A percentile compares a stretch with the other conserved stretches of the same genome.
These are phyloP conservation scores for Themeda triandra DNA, from an alignment of 176 grass and related monocot genomes.

Conservation along the genomic window DNA sequence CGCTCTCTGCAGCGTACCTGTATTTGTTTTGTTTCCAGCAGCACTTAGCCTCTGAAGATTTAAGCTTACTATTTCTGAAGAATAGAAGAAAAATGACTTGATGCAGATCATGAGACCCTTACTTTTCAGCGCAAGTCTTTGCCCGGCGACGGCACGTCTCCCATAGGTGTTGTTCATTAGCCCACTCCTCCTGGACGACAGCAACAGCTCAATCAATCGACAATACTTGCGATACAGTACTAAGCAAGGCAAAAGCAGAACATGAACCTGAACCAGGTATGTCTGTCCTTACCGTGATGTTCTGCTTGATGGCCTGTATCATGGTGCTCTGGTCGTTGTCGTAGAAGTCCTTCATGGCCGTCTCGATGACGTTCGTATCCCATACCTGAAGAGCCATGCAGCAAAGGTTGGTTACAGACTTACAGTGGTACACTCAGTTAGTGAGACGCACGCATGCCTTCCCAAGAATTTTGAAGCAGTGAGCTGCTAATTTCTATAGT, in stretches of 20 bases:
- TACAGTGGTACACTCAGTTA: neutral
- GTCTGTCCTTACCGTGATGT: slow-evolving; percentile 71
- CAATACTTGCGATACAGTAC: too few relatives aligned
- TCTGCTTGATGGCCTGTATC: slow-evolving; percentile 63
- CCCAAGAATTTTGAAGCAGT: too few relatives aligned
- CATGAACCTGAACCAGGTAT: neutral
- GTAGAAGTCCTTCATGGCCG: slow-evolving; percentile 88
- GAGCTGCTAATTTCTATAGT: neutral
- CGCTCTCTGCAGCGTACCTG: slow-evolving; percentile 57
- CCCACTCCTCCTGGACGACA: slow-evolving; percentile 35
- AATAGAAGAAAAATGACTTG: too few relatives aligned
- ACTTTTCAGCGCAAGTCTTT: slow-evolving; percentile 46
- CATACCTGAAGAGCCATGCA: slow-evolving; percentile 50
- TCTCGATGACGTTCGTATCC: slow-evolving; percentile 63
- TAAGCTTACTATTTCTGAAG: neutral
- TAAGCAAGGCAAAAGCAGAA: neutral
- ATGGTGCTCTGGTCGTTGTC: slow-evolving; percentile 48
- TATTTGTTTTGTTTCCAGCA: neutral
- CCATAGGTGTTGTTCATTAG: slow-evolving; percentile 48
- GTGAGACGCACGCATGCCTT: too few relatives aligned
- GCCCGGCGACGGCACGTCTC: slow-evolving; percentile 35
- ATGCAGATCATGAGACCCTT: neutral
- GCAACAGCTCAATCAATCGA: slow-evolving; percentile 40
- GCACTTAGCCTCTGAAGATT: neutral
- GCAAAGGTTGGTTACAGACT: neutral